Conservation (phyloP, 208 protist genomes). For the Strigomonas oncopelti region DNA sequence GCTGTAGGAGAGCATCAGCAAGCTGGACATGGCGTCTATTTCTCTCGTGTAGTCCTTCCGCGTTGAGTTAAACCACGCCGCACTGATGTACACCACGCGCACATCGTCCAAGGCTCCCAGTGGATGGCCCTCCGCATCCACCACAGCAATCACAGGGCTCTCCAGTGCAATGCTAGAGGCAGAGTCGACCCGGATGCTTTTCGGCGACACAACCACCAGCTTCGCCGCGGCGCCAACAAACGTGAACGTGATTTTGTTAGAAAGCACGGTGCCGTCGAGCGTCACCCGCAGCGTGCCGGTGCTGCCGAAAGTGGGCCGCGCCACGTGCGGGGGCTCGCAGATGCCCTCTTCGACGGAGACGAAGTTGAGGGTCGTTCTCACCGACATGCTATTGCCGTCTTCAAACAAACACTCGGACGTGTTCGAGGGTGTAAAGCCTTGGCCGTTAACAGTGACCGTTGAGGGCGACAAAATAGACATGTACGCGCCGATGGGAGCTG, state of each 20-base stretch:
- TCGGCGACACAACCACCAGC: slow-evolving; percentile 11
- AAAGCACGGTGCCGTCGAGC: slow-evolving; percentile 27
- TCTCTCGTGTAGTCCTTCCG: slow-evolving; percentile 19
- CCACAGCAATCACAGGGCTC: slow-evolving; percentile 20
- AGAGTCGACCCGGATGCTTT: slow-evolving; percentile 12
- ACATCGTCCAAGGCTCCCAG: slow-evolving; percentile 33
- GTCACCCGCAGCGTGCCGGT: slow-evolving; percentile 26
- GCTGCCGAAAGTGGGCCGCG: slow-evolving; percentile 1
- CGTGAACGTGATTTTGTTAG: slow-evolving; percentile 19
- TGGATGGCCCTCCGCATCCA: slow-evolving; percentile 26
- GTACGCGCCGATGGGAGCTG: slow-evolving; percentile 11
- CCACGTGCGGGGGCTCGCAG: slow-evolving; percentile 15
- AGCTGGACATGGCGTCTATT: slow-evolving; percentile 20
- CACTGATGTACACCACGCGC: slow-evolving; percentile 25
- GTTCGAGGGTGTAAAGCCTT: slow-evolving; percentile 14
- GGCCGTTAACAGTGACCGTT: slow-evolving; percentile 12
- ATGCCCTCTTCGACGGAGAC: slow-evolving; percentile 16
- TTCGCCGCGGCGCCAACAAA: slow-evolving; percentile 32
- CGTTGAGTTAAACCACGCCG: slow-evolving; percentile 37
- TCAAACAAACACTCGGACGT: slow-evolving; percentile 20
- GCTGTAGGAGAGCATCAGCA: slow-evolving; percentile 35
- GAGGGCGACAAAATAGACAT: background rate
- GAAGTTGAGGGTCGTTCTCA: slow-evolving; percentile 10
- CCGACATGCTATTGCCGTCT: slow-evolving; percentile 8
- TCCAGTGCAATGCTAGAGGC: slow-evolving; percentile 21